phyloP scores from a whole-genome alignment of 192 early-diverging fungal genomes.

The Umbelopsis sp. region DNA sequence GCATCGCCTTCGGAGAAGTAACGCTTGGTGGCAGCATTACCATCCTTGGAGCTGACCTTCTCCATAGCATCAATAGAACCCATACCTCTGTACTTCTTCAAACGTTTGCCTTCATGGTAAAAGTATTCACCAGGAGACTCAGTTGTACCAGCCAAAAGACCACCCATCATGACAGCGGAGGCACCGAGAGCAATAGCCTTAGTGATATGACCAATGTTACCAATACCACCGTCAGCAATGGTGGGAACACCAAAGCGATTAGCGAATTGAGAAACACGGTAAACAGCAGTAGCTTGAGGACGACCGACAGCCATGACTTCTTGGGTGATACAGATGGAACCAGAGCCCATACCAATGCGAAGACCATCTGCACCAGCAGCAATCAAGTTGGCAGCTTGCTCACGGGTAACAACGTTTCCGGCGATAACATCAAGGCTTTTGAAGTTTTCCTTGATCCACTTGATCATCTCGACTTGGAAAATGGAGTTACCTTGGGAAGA shows the following conservation, averaged over 20 bases:
- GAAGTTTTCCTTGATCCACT: slow-evolving; percentile 88
- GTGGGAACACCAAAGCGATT: slow-evolving; percentile 92
- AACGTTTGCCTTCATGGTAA: slow-evolving; percentile 94
- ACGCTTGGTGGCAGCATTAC: slow-evolving; percentile 83
- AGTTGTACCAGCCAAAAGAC: slow-evolving; percentile 91
- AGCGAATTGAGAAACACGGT: slow-evolving; percentile 93
- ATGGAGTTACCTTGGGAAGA: slow-evolving; percentile 95
- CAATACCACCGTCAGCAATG: slow-evolving; percentile 97
- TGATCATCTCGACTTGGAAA: slow-evolving; percentile 96
- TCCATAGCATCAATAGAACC: slow-evolving; percentile 97
- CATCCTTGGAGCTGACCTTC: slow-evolving; percentile 52
- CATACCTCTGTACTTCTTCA: slow-evolving; percentile 99
- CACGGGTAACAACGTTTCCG: slow-evolving; percentile 96
- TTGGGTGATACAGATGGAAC: slow-evolving; percentile 98
- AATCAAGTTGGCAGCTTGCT: slow-evolving; percentile 91
- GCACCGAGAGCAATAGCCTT: slow-evolving; percentile 96
- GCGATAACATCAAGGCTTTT: slow-evolving; percentile 87
- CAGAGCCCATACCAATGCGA: slow-evolving; percentile 96
- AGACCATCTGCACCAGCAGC: slow-evolving; percentile 94
- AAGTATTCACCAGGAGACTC: slow-evolving; percentile 99
- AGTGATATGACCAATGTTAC: slow-evolving; percentile 96
- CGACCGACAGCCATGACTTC: slow-evolving; percentile 99
- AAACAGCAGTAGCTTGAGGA: slow-evolving; percentile 97
- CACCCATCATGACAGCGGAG: slow-evolving; percentile 99
- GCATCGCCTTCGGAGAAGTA: slow-evolving; percentile 97